These are phyloP conservation scores for Nectriaceae sp. DNA, from an alignment of 2,329 filamentous ascomycete genomes.

Conservation along the genomic window DNA sequence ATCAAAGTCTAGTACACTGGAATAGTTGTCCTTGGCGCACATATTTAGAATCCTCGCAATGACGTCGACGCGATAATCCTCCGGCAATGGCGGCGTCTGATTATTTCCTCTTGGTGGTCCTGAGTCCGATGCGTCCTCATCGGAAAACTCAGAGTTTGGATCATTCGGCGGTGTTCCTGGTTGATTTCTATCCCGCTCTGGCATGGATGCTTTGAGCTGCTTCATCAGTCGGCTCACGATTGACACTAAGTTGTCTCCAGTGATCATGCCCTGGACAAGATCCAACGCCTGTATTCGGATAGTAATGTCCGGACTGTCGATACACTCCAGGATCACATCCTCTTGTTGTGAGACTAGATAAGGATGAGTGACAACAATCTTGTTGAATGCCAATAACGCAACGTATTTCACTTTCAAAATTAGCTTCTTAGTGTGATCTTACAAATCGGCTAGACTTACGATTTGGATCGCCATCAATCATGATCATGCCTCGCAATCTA, in stretches of 20 bases:
- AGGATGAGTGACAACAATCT: slow-evolving; percentile 87
- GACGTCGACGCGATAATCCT: slow-evolving; percentile 83
- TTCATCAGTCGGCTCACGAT: slow-evolving; percentile 87
- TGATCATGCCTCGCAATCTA: slow-evolving; percentile 91
- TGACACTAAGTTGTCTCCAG: slow-evolving; percentile 76
- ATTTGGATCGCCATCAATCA: slow-evolving; percentile 91
- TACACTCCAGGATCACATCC: slow-evolving; percentile 94
- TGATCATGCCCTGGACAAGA: slow-evolving; percentile 92
- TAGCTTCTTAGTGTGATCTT: slow-evolving; percentile 10
- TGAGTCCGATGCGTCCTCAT: slow-evolving; percentile 51
- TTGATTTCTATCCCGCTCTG: slow-evolving; percentile 48
- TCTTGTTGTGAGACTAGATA: slow-evolving; percentile 88
- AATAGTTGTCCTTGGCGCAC: slow-evolving; percentile 88
- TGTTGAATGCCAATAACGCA: slow-evolving; percentile 90
- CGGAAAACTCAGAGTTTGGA: slow-evolving; percentile 44
- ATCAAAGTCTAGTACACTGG: slow-evolving; percentile 85
- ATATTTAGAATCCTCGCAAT: slow-evolving; percentile 83
- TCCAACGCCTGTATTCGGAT: slow-evolving; percentile 93
- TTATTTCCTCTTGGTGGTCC: slow-evolving; percentile 35
- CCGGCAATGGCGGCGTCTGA: slow-evolving; percentile 66
- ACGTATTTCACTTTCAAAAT: slow-evolving; percentile 83
- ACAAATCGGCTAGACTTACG: slow-evolving; percentile 54
- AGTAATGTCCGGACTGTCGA: slow-evolving; percentile 93
- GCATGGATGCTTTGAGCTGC: slow-evolving; percentile 72
- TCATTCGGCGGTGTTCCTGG: slow-evolving; percentile 48